Evolutionary conservation across 73 alveolate genomes (phyloP), one percentile per base, ranked within the genome.

Genomic region (Paramecium tetraurelia): DNA sequence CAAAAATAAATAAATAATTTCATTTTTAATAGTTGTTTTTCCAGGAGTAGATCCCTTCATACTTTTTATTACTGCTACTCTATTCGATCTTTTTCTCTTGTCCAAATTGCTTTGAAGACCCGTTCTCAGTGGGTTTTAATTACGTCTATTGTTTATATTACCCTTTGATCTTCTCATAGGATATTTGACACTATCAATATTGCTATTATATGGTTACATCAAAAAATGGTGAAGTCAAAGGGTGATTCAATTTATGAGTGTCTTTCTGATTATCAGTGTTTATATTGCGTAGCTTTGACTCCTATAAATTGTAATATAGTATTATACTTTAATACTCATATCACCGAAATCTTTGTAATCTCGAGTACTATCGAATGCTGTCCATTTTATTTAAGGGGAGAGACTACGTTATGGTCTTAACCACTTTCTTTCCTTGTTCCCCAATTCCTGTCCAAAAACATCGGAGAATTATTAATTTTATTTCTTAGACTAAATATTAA

Each of bases 381-480:
- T 72, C 63, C 86, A 72, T 72, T 40, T 72, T 8, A 72, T 72
- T 36, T 72, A 38, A 72, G 86, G 63, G 0, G 86, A 72, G n/a
- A 72, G 86, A 35, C 86, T 72, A 36, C 63, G 59, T 27, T 63
- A 72, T 35, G 86, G 29, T 35, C 59, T 72, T 18, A 72, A 63
- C 44, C 84, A 63, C 9, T 12, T 35, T 72, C 86, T 72, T 38
- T 20, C 29, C 12, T 72, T 33, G 7, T 72, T 43, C 16, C 59
- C 59, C 16, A 33, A 72, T 38, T 72, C 86, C 14, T 72, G 8
- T 9, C 59, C 63, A 72, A 72, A 72, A 31, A 72, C 7, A 72
- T 36, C 35, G 35, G 68, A 72, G 46, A 72, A 72, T 72, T 72
- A 5, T 36, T 72, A 18, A 38, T 72, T 72, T 38, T 72, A 36